These are phyloP conservation scores for Leptographium lundbergii DNA, from an alignment of 2,329 filamentous ascomycete species.

Conservation along the genomic window DNA sequence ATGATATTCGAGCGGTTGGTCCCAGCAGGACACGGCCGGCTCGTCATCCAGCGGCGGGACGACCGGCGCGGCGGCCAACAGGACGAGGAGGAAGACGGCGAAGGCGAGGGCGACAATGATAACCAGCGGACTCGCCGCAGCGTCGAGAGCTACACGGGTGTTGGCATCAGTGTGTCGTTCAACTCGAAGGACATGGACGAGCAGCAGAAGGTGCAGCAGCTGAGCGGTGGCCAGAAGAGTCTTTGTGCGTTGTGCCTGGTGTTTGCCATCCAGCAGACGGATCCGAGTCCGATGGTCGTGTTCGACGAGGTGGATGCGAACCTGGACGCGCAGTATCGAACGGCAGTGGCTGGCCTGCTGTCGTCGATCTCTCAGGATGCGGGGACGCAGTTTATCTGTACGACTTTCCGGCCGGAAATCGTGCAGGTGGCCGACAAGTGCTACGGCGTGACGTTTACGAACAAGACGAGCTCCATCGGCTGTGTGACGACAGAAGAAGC, in stretches of 20 bases:
- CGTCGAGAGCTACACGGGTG: conserved; percentile 92
- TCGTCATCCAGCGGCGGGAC: conserved; percentile 84
- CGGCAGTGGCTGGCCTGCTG: conserved; percentile 82
- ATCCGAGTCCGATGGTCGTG: conserved; percentile 96
- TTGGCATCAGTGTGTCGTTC: conserved; percentile 95
- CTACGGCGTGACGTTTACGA: conserved; percentile 87
- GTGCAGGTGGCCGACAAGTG: conserved; percentile 91
- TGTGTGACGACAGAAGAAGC: conserved; percentile 81
- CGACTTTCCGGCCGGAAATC: conserved; percentile 95
- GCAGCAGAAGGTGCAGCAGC: conserved; percentile 93
- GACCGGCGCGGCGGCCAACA: conserved; percentile 50
- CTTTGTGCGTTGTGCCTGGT: conserved; percentile 94
- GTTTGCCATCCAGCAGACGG: conserved; percentile 96
- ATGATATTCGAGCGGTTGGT: conserved; percentile 92
- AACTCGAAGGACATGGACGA: conserved; percentile 94
- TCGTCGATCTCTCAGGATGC: conserved; percentile 60
- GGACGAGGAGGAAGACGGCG: conserved; percentile 45
- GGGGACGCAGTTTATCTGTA: conserved; percentile 85
- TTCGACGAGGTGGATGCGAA: conserved; percentile 99
- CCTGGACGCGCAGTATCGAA: conserved; percentile 93
- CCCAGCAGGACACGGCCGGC: conserved; percentile 77
- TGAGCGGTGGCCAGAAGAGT: conserved; percentile 97
- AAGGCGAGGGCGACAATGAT: conserved; percentile 55
- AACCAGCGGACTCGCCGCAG: conserved; percentile 32
- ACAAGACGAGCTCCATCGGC: conserved; percentile 90